phyloP scores from a whole-genome alignment of 352 stramenopile genomes.

The Hyaloperonospora arabidopsidis region DNA sequence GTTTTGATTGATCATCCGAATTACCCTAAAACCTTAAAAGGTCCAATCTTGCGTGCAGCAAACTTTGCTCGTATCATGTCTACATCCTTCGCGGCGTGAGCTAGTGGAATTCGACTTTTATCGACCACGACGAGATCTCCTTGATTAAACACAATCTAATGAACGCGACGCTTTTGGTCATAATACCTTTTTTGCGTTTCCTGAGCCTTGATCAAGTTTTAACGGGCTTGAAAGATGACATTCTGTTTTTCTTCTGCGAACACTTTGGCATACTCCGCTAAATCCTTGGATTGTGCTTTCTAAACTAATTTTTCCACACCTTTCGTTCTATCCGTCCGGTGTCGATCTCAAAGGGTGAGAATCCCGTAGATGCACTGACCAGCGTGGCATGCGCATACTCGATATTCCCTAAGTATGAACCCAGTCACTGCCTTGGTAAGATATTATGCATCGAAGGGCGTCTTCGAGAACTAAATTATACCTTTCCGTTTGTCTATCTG shows the following conservation, averaged over 20 bases:
- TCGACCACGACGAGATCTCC: neutral
- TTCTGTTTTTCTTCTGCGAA: neutral
- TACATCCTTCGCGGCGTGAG: neutral
- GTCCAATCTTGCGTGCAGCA: neutral
- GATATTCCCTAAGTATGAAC: neutral
- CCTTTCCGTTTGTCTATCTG: constrained; percentile 5
- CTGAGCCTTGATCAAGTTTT: neutral
- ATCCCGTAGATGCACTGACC: constrained; percentile 7
- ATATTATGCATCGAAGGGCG: constrained; percentile 5
- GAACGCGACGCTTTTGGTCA: neutral
- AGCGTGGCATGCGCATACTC: constrained; percentile 15
- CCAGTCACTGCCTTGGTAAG: constrained; percentile 5
- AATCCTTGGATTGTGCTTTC: neutral
- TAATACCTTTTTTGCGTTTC: neutral
- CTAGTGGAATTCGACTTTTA: neutral
- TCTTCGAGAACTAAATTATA: constrained; percentile 6
- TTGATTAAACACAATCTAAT: neutral
- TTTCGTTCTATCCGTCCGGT: neutral
- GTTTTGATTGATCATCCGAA: neutral
- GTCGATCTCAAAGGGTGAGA: constrained; percentile 8
- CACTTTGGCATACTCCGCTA: neutral
- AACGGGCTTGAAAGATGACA: neutral
- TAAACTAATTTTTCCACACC: neutral
- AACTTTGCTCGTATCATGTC: neutral
- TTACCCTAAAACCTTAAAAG: neutral